Evolutionary conservation across 805 yeast genomes (phyloP).

Genomic region (Kuraishia borneana): DNA sequence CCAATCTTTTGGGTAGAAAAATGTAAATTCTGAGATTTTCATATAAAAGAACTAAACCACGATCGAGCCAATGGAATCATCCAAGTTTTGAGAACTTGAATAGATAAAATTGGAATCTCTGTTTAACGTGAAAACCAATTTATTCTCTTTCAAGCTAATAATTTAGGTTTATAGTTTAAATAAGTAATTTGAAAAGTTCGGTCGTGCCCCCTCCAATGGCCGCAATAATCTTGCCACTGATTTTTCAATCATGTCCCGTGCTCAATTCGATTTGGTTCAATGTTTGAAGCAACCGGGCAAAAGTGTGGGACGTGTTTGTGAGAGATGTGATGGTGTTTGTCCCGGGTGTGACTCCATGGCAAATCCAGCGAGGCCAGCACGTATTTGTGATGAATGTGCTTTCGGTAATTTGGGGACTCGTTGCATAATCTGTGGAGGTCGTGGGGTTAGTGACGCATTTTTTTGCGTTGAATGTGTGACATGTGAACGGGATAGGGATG

Average conservation of each 20-base stretch:
- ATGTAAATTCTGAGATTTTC: too few species aligned
- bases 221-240: too few species aligned
- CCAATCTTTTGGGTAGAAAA: too few species aligned
- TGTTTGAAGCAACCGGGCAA: constrained; percentile 84
- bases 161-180: too few species aligned
- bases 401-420: constrained; percentile 51
- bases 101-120: too few species aligned
- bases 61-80: too few species aligned
- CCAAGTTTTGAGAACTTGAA: too few species aligned
- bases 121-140: too few species aligned
- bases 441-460: constrained; percentile 59
- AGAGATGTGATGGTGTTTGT: constrained; percentile 84
- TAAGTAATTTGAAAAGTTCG: too few species aligned
- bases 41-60: too few species aligned
- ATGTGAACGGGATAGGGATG: constrained; percentile 75
- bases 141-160: too few species aligned
- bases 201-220: too few species aligned
- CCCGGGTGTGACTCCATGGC: constrained; percentile 85
- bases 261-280: constrained; percentile 74
- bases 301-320: constrained; percentile 59
- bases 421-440: constrained; percentile 69
- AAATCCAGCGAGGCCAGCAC: constrained; percentile 52
- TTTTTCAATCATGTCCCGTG: constrained; percentile 57
- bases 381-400: constrained; percentile 80
- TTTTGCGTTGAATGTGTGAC: constrained; percentile 82